Percentiles rank a stretch among this genome's conserved stretches.
Evolutionary conservation across 2,329 filamentous ascomycete species (phyloP).

Genomic region (Colletotrichum coccodes): DNA sequence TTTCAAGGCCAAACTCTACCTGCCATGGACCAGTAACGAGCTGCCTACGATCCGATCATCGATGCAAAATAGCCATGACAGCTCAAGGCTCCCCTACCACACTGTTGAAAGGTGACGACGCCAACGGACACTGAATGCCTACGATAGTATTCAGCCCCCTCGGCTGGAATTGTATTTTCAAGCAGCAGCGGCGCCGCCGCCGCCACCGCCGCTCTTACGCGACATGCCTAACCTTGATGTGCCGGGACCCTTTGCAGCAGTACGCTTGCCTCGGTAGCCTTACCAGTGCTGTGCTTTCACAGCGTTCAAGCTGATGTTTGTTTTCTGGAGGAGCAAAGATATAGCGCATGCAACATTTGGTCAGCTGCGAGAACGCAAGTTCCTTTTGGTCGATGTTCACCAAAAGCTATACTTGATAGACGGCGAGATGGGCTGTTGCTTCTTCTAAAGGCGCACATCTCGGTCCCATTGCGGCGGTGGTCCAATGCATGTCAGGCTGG

Average conservation of each 20-base stretch:
- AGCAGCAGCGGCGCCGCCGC: background rate
- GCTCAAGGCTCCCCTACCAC: constrained; percentile 20
- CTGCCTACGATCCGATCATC: constrained; percentile 15
- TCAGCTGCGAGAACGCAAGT: background rate
- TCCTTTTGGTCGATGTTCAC: background rate
- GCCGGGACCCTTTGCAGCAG: background rate
- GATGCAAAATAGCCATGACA: constrained; percentile 12
- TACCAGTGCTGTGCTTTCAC: background rate
- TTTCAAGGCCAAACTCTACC: constrained; percentile 19
- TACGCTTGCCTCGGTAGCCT: background rate
- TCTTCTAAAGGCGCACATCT: background rate
- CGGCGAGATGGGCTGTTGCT: background rate
- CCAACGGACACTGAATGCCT: background rate
- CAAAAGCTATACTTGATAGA: background rate
- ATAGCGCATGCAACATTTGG: background rate
- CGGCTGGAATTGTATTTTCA: background rate
- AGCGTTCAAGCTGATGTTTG: background rate
- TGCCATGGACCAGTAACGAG: constrained; percentile 11
- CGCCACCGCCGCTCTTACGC: background rate
- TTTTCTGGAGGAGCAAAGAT: constrained; percentile 2
- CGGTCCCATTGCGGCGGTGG: background rate
- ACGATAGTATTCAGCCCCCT: background rate
- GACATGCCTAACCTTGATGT: background rate
- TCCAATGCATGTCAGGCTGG: constrained; percentile 6
- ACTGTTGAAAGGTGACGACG: constrained; percentile 19